phyloP scores from a whole-genome alignment of 768 basidiomycete genomes.

The Calvatia gigantea region DNA sequence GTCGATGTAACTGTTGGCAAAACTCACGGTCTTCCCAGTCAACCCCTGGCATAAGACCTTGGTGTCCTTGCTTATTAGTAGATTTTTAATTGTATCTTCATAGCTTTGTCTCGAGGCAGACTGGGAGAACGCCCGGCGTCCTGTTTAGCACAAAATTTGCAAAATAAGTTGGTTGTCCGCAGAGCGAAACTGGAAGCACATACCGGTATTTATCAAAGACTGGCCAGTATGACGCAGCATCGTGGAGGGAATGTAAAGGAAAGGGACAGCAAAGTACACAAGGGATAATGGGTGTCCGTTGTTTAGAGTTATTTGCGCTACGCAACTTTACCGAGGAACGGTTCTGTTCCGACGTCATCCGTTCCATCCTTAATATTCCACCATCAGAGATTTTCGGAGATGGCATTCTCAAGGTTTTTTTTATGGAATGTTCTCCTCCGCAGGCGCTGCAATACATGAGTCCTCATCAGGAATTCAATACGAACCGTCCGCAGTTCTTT shows the following conservation, averaged over 20 bases:
- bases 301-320: constrained; percentile 8
- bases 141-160: constrained; percentile 33
- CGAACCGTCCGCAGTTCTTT: no score
- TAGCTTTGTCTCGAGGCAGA: constrained; percentile 75
- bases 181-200: constrained; percentile 14
- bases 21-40: constrained; percentile 89
- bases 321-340: background rate
- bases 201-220: constrained; percentile 51
- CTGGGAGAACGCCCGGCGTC: constrained; percentile 79
- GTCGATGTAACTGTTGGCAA: background rate
- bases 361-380: background rate
- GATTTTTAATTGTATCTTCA: constrained; percentile 86
- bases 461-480: no score
- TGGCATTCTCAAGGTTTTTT: no score
- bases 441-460: no score
- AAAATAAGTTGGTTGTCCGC: background rate
- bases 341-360: background rate
- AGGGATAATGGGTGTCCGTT: background rate
- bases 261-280: constrained; percentile 5
- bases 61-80: constrained; percentile 92
- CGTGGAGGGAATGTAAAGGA: constrained; percentile 14
- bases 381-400: no score
- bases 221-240: constrained; percentile 66
- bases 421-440: background rate
- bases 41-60: constrained; percentile 90